These are phyloP conservation scores for Phanerochaete carnosa DNA, from an alignment of 768 basidiomycete species.

Conservation along the genomic window DNA sequence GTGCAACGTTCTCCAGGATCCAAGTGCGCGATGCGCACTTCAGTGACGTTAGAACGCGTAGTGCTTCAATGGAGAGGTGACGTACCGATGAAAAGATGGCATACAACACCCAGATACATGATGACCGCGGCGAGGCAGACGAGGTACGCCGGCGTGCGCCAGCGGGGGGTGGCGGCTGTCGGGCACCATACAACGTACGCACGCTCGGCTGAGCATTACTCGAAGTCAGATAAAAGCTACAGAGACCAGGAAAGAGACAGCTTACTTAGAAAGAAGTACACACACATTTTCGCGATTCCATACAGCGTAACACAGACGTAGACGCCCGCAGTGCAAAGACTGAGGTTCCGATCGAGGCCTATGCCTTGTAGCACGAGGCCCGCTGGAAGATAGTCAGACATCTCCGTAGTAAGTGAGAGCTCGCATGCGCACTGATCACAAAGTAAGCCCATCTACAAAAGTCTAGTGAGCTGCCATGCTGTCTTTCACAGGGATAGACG, in stretches of 20 bases:
- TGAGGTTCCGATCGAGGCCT: conserved; percentile 35
- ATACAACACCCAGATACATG: conserved; percentile 37
- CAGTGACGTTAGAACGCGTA: conserved; percentile 5
- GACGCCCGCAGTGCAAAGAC: conserved; percentile 40
- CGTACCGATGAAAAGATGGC: conserved; percentile 37
- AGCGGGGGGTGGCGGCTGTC: conserved; percentile 28
- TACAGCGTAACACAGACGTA: conserved; percentile 42
- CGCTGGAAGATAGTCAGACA: conserved; percentile 24
- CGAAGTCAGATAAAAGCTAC: background rate
- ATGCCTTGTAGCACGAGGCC: conserved; percentile 42
- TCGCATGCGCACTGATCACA: conserved; percentile 32
- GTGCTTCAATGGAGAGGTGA: background rate
- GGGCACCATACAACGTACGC: conserved; percentile 46
- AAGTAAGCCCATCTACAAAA: conserved; percentile 36
- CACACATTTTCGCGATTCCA: conserved; percentile 40
- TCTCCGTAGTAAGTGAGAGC: background rate
- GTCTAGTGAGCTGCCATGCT: background rate
- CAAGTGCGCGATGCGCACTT: conserved; percentile 35
- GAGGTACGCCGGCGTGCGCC: conserved; percentile 40
- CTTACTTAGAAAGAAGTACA: conserved; percentile 43
- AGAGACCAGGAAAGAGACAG: background rate
- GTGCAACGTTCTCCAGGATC: conserved; percentile 38
- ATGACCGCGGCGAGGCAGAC: conserved; percentile 25
- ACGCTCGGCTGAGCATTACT: conserved; percentile 35
- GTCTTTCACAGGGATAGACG: conserved; percentile 1